A percentile compares a stretch with the other conserved stretches of the same genome.
Conservation (phyloP, 305 asterid genomes). For the Fraxinus floribunda region DNA sequence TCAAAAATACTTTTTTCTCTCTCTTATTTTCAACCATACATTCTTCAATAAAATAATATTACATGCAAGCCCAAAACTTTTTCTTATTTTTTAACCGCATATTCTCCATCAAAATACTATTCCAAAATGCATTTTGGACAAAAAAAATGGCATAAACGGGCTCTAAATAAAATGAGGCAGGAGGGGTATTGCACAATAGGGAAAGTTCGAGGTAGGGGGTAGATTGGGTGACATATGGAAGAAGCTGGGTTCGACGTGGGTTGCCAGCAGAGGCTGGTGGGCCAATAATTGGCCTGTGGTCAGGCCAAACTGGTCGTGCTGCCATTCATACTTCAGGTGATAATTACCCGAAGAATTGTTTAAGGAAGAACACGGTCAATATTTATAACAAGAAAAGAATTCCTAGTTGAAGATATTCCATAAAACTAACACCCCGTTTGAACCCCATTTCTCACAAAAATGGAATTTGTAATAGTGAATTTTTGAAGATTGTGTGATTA, state of each 20-base stretch:
- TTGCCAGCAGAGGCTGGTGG: neutral
- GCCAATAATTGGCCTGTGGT: neutral
- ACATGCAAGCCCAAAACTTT: too few relatives aligned
- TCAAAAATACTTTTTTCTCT: too few relatives aligned
- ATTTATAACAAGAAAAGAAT: neutral
- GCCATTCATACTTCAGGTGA: neutral
- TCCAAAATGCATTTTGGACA: too few relatives aligned
- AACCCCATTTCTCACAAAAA: too few relatives aligned
- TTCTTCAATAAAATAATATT: too few relatives aligned
- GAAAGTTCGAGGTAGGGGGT: neutral
- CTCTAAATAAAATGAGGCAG: neutral
- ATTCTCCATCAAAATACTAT: too few relatives aligned
- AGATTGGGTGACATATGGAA: neutral
- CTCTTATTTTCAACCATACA: too few relatives aligned
- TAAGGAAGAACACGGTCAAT: neutral
- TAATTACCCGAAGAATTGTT: neutral
- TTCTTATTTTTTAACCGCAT: too few relatives aligned
- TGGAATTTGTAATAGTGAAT: too few relatives aligned
- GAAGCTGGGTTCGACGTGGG: neutral
- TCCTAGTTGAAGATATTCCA: neutral
- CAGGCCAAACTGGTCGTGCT: neutral
- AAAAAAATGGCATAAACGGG: too few relatives aligned
- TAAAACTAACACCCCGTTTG: neutral
- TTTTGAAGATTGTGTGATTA: too few relatives aligned
- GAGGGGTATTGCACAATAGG: neutral